Conservation (phyloP, 257 asterid species). For the Scutellaria minor region DNA sequence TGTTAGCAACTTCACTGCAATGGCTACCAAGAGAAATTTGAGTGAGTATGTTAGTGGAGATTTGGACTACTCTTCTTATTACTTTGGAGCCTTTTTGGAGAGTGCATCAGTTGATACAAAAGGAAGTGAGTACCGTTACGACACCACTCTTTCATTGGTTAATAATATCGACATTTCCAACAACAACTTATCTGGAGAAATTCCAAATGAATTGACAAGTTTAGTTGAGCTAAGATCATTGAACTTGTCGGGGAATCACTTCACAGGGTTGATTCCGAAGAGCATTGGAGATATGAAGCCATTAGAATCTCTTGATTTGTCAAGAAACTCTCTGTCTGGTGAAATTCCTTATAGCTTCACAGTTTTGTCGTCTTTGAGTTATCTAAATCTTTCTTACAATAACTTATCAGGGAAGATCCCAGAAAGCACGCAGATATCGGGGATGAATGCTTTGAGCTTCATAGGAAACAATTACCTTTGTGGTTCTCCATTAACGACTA, state of each 20-base stretch:
- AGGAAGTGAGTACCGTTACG: slow-evolving; percentile 25
- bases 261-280: slow-evolving; percentile 34
- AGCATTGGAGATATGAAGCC: slow-evolving; percentile 39
- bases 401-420: slow-evolving; percentile 43
- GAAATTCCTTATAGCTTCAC: slow-evolving; percentile 39
- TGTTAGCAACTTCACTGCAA: slow-evolving; percentile 39
- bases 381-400: slow-evolving; percentile 39
- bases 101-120: slow-evolving; percentile 38
- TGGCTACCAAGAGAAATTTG: slow-evolving; percentile 32
- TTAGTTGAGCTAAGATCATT: slow-evolving; percentile 39
- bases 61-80: not conserved
- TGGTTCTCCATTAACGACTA: slow-evolving; percentile 33
- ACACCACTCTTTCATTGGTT: slow-evolving; percentile 33
- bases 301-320: slow-evolving; percentile 43
- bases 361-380: slow-evolving; percentile 5
- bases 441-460: slow-evolving; percentile 28
- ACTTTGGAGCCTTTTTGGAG: slow-evolving; percentile 1
- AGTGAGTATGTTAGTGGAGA: not conserved
- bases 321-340: slow-evolving; percentile 40
- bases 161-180: slow-evolving; percentile 38
- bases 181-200: slow-evolving; percentile 39
- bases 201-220: slow-evolving; percentile 40
- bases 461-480: slow-evolving; percentile 36
- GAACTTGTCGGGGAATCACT: slow-evolving; percentile 38
- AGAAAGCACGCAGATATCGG: slow-evolving; percentile 30